Conservation (phyloP, 1,139 yeast genomes). For the Yamadazyma aaseri region DNA sequence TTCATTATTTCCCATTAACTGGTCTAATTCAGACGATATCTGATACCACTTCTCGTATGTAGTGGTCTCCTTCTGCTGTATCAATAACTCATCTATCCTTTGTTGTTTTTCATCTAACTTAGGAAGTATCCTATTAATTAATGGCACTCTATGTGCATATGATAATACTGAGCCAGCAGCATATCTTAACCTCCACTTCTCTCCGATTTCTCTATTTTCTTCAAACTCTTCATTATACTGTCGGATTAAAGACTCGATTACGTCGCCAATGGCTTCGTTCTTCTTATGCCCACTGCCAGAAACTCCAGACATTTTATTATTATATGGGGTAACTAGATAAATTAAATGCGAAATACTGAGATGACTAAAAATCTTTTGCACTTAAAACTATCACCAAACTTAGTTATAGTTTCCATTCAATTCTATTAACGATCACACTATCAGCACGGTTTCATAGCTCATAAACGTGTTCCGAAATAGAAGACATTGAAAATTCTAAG, state of each 20-base stretch:
- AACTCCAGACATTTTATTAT: no score
- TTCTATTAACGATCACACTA: no score
- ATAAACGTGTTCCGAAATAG: no score
- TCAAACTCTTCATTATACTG: slow-evolving; percentile 11
- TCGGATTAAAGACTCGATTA: slow-evolving; percentile 13
- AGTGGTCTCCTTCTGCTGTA: slow-evolving; percentile 56
- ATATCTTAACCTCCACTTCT: background rate
- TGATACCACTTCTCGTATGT: slow-evolving; percentile 73
- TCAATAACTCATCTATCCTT: slow-evolving; percentile 31
- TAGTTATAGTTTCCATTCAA: no score
- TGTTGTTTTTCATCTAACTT: slow-evolving; percentile 26
- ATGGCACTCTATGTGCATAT: slow-evolving; percentile 23
- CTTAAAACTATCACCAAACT: no score
- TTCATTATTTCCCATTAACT: slow-evolving; percentile 54
- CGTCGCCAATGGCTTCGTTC: slow-evolving; percentile 13
- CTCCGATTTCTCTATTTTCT: background rate
- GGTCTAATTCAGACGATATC: slow-evolving; percentile 63
- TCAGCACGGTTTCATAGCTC: no score
- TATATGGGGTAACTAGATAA: no score
- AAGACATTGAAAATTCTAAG: no score
- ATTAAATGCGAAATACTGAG: no score
- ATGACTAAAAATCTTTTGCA: no score
- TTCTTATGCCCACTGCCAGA: slow-evolving; percentile 1
- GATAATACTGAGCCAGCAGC: slow-evolving; percentile 10
- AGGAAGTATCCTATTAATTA: slow-evolving; percentile 28